These are phyloP conservation scores for Tricholoma furcatifolium DNA, from an alignment of 768 basidiomycete species.

Conservation along the genomic window DNA sequence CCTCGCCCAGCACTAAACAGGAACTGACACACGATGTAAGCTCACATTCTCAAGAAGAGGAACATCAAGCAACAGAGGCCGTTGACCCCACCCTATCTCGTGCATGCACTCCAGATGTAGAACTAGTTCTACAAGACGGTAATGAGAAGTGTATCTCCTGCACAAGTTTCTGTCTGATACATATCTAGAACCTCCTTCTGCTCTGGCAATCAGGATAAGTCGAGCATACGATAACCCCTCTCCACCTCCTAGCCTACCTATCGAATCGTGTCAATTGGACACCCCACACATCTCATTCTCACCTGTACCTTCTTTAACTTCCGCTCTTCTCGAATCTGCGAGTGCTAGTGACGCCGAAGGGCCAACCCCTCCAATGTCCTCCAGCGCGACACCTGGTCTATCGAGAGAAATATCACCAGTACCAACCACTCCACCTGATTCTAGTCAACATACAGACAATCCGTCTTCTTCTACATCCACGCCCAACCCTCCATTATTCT, in stretches of 20 bases:
- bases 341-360: not conserved
- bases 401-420: slow-evolving; percentile 1
- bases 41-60: slow-evolving; percentile 25
- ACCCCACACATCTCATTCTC: not conserved
- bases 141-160: slow-evolving; percentile 23
- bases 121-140: slow-evolving; percentile 43
- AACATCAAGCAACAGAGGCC: slow-evolving; percentile 31
- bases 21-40: slow-evolving; percentile 4
- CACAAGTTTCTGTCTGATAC: slow-evolving; percentile 10
- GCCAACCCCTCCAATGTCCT: not conserved
- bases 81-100: slow-evolving; percentile 29
- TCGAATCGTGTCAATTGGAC: not conserved
- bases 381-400: not conserved
- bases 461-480: too few relatives aligned
- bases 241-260: slow-evolving; percentile 38
- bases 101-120: slow-evolving; percentile 50
- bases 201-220: slow-evolving; percentile 62
- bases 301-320: not conserved
- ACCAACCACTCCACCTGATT: not conserved
- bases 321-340: not conserved
- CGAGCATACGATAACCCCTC: slow-evolving; percentile 77
- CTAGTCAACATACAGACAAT: not conserved
- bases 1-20: slow-evolving; percentile 1
- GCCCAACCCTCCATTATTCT: too few relatives aligned
- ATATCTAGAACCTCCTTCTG: slow-evolving; percentile 62